Conservation (phyloP, 2,329 filamentous ascomycete genomes). For the Pseudogymnoascus sp. region DNA sequence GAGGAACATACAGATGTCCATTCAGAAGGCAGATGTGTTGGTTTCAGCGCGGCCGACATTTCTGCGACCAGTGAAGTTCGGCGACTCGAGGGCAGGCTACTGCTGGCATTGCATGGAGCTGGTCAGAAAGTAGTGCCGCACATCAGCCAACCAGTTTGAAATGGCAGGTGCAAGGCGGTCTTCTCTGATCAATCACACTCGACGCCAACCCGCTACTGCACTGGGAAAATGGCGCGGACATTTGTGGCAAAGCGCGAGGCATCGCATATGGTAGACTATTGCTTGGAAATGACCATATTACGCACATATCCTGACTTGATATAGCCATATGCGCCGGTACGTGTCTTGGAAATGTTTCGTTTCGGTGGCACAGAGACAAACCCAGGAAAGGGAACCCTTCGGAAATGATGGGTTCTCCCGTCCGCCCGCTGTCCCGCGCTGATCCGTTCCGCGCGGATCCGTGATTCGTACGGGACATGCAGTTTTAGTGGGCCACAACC, state of each 20-base stretch:
- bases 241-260: not conserved
- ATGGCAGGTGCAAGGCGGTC: not conserved
- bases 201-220: not conserved
- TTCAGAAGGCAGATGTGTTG: constrained; percentile 5
- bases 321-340: not conserved
- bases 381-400: not conserved
- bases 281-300: constrained; percentile 1
- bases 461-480: constrained; percentile 6
- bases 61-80: constrained; percentile 1
- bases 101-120: constrained; percentile 6
- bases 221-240: not conserved
- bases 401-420: constrained; percentile 5
- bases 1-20: not conserved
- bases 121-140: not conserved
- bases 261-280: not conserved
- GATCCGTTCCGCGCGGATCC: constrained; percentile 8
- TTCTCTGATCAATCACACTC: constrained; percentile 3
- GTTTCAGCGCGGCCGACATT: not conserved
- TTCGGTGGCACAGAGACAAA: not conserved
- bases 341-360: constrained; percentile 5
- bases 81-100: not conserved
- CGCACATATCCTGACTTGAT: not conserved
- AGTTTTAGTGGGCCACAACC: constrained; percentile 2
- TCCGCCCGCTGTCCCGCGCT: constrained; percentile 4
- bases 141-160: constrained; percentile 2